These are phyloP conservation scores for Dactylellina drechsleri DNA, from an alignment of 2,329 filamentous ascomycete species.

Conservation along the genomic window DNA sequence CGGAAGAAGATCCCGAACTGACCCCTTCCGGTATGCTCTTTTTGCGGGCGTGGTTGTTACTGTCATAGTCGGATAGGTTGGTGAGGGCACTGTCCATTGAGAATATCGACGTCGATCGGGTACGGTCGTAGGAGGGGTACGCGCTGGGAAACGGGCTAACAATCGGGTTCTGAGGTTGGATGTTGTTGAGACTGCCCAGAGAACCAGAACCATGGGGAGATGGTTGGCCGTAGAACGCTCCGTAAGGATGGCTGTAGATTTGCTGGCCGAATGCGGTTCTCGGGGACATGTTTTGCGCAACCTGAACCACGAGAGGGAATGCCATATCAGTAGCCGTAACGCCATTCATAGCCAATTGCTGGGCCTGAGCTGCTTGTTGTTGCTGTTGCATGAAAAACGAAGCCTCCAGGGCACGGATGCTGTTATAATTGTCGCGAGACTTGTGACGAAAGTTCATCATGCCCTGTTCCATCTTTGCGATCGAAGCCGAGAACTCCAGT, in stretches of 20 bases:
- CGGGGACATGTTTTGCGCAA: conserved; percentile 46
- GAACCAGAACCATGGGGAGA: conserved; percentile 56
- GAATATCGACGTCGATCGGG: conserved; percentile 58
- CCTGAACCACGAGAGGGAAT: conserved; percentile 43
- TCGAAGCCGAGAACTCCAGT: conserved; percentile 57
- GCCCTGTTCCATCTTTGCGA: conserved; percentile 57
- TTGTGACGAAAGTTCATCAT: conserved; percentile 55
- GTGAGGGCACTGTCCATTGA: conserved; percentile 58
- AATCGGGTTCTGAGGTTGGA: conserved; percentile 52
- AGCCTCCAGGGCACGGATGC: conserved; percentile 54
- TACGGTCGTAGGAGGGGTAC: conserved; percentile 49
- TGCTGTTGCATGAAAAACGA: conserved; percentile 47
- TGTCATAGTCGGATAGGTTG: conserved; percentile 57
- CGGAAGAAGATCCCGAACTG: conserved; percentile 45
- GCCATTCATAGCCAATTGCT: conserved; percentile 44
- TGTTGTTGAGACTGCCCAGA: conserved; percentile 54
- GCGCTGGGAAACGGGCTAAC: conserved; percentile 45
- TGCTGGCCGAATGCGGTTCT: conserved; percentile 42
- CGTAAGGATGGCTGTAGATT: conserved; percentile 36
- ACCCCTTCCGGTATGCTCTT: conserved; percentile 48
- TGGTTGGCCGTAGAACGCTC: conserved; percentile 41
- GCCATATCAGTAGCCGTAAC: conserved; percentile 43
- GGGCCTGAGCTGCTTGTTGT: conserved; percentile 42
- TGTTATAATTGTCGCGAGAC: conserved; percentile 49
- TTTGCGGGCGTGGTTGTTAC: conserved; percentile 40